Evolutionary conservation across 805 yeast genomes (phyloP), one percentile per base, ranked within the genome.

Genomic region (Metschnikowia kunwiensis): DNA sequence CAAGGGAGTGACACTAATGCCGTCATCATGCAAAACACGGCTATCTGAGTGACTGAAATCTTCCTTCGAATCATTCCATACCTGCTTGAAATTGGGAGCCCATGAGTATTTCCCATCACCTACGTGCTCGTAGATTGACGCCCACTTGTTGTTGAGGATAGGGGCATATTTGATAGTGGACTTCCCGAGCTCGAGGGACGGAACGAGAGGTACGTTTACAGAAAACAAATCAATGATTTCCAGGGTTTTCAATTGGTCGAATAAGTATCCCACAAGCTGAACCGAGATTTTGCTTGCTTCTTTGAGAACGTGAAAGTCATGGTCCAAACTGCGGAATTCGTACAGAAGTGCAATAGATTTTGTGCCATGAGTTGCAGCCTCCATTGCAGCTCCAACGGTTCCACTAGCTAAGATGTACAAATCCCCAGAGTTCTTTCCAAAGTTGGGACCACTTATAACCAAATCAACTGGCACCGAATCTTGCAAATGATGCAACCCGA

Each of bases 351-450:
- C 97, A 44, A 93, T 72, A 5, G 96, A 67, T 47, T 71, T 80
- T 20, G 78, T 76, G 0, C 80, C 82, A 38, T 72, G 77, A 27
- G 89, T 75, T 2, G 83, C 85, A 1, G 89, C 94, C 63, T 93
- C 98, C 87, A 89, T 76, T 1, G 97, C 93, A 3, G 96, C 97
- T 17, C 98, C 98, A 12, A 93, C 82, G 2, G 98, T 93, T 10
- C 98, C 98, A 49, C 94, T 82, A 4, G 96, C 79, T 51, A 93
- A 73, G 37, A 88, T 84, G 59, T 88, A 93, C 29, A 91, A 75
- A 5, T 94, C 87, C 16, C 91, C 78, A 2, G 96, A 80, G 60
- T 93, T 93, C 55, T 96, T 78, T 15, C 98, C 98, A 48, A 83
- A 91, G 57, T 93, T 93, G 6, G 98, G 98, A 1, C 98, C 98